phyloP scores from a whole-genome alignment of 2,329 filamentous ascomycete species.

The Lachnellula hyalina region DNA sequence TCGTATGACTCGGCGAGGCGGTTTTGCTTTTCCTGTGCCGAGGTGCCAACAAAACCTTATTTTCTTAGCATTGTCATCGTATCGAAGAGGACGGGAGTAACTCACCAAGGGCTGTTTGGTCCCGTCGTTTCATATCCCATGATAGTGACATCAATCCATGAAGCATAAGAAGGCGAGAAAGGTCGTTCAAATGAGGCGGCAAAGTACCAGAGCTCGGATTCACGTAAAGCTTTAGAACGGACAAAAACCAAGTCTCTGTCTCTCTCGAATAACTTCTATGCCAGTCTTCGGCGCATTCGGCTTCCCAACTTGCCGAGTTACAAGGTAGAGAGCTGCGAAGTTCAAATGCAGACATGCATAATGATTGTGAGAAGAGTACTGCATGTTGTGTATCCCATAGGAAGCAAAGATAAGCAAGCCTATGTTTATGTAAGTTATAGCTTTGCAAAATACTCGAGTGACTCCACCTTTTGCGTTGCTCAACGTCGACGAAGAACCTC shows the following conservation, averaged over 20 bases:
- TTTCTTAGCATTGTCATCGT: constrained; percentile 11
- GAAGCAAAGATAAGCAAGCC: constrained; percentile 54
- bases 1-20: constrained; percentile 50
- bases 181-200: constrained; percentile 40
- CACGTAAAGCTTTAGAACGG: constrained; percentile 52
- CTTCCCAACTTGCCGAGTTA: constrained; percentile 51
- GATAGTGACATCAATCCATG: constrained; percentile 59
- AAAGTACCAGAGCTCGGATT: constrained; percentile 36
- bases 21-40: constrained; percentile 36
- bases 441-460: neutral
- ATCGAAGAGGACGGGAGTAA: constrained; percentile 11
- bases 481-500: constrained; percentile 48
- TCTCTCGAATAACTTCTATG: constrained; percentile 26
- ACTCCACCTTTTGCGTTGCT: constrained; percentile 51
- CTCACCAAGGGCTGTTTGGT: constrained; percentile 54
- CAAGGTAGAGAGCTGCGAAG: constrained; percentile 52
- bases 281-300: constrained; percentile 48
- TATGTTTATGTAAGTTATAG: constrained; percentile 17
- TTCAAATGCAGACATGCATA: constrained; percentile 63
- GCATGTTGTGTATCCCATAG: constrained; percentile 64
- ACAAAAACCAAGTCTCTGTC: constrained; percentile 40
- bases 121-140: constrained; percentile 56
- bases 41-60: constrained; percentile 7
- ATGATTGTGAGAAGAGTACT: constrained; percentile 58
- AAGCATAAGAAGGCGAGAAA: constrained; percentile 50